Evolutionary conservation across 2,329 filamentous ascomycete genomes (phyloP), one percentile per base, ranked within the genome.

Genomic region (Colletotrichum lupini): DNA sequence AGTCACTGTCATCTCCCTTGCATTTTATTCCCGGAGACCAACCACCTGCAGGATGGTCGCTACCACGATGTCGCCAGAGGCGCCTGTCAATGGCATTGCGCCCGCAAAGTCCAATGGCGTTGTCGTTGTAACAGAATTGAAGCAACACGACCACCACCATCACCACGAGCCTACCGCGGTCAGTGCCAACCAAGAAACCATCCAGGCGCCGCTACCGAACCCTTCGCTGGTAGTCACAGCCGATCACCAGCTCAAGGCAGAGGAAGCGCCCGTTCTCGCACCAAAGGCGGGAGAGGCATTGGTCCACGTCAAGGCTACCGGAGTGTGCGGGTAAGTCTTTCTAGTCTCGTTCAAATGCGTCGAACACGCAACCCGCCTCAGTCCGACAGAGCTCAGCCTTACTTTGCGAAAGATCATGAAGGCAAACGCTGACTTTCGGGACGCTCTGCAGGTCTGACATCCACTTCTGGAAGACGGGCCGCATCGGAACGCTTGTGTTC

Each of bases 391-490:
- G 37, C 37, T 7, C 37, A 42, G 16, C 2, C 19, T 42, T 6
- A 1, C 37, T 42, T 16, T 42, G 5, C 37, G 37, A 42, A 42
- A 19, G 5, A n/a, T 5, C 2, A 22, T 4, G 8, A 30, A 16
- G 22, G 11, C 26, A 16, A 14, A 11, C 2, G 11, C 73, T 75
- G 57, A 75, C 53, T 16, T 2, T 11, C 6, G 5, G 2, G 4
- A 9, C 4, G 11, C 16, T 3, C 5, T 12, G 19, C 35, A 90
- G 88, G 53, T 92, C 91, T 1, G 91, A 93, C 76, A 87, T 93
- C 75, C 91, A 93, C 78, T 91, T 92, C 76, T 93, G 91, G 91
- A 90, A 91, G 76, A 83, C 85, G 0, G 92, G 92, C 28, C 82
- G 87, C 14, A 93, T 93, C 77, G 92, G 92, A 2, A 85, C 87